phyloP scores from a whole-genome alignment of 495 filamentous ascomycete species.

The Geopyxis carbonaria region DNA sequence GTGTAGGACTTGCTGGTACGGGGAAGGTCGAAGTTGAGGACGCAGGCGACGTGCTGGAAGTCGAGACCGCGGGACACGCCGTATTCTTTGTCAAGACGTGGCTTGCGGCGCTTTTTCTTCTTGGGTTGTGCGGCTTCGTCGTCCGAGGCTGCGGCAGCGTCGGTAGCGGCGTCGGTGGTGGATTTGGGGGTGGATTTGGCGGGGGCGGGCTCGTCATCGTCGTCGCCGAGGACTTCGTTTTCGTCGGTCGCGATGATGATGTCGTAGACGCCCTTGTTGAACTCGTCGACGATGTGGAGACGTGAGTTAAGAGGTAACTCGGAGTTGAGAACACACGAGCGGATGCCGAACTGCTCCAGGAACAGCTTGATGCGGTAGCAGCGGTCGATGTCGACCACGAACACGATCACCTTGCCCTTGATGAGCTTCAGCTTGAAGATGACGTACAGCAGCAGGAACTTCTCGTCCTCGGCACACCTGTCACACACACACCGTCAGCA shows the following conservation, averaged over 20 bases:
- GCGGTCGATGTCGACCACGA: constrained; percentile 82
- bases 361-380: constrained; percentile 91
- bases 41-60: constrained; percentile 84
- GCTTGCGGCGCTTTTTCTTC: constrained; percentile 46
- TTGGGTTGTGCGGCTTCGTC: constrained; percentile 24
- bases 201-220: constrained; percentile 27
- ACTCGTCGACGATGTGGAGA: constrained; percentile 89
- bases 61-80: constrained; percentile 88
- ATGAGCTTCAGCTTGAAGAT: constrained; percentile 90
- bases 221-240: constrained; percentile 60
- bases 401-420: constrained; percentile 87
- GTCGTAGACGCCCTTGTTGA: constrained; percentile 90
- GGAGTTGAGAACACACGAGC: constrained; percentile 85
- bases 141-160: constrained; percentile 26
- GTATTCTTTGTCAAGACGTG: constrained; percentile 61
- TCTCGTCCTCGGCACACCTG: constrained; percentile 86
- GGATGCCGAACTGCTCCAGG: constrained; percentile 89
- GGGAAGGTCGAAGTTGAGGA: constrained; percentile 95
- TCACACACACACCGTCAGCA: constrained; percentile 12
- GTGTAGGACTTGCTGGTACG: constrained; percentile 78
- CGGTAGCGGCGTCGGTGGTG: constrained; percentile 14
- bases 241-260: constrained; percentile 95
- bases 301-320: constrained; percentile 85
- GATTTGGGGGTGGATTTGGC: constrained; percentile 20
- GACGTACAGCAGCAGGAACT: constrained; percentile 82